Conservation (phyloP, 2,329 filamentous ascomycete species). For the Penicillium brasilianum region DNA sequence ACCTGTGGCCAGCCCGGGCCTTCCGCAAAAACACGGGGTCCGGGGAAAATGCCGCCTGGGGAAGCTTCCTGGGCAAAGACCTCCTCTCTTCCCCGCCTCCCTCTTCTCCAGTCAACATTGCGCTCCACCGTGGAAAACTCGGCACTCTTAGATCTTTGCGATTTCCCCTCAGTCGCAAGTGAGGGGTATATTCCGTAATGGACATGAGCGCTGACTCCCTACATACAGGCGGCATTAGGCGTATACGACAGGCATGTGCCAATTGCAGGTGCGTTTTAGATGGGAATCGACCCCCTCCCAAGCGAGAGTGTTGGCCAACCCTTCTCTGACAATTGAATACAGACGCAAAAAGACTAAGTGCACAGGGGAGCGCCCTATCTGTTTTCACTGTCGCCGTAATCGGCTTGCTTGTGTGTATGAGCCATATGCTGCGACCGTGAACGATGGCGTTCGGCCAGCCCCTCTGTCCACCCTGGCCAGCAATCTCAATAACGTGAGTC, state of each 20-base stretch:
- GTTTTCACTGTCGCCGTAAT: slow-evolving; percentile 35
- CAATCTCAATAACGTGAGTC: slow-evolving; percentile 13
- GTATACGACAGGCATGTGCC: slow-evolving; percentile 38
- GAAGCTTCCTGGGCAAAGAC: not conserved
- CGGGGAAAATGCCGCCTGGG: not conserved
- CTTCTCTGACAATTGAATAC: not conserved
- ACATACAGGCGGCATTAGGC: slow-evolving; percentile 23
- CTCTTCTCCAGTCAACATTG: not conserved
- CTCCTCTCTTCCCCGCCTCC: not conserved
- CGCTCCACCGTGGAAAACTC: not conserved
- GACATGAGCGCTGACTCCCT: slow-evolving; percentile 15
- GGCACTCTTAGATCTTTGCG: not conserved
- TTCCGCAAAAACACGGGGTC: not conserved
- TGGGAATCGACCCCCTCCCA: no score
- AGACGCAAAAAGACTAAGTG: slow-evolving; percentile 36
- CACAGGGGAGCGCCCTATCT: slow-evolving; percentile 32
- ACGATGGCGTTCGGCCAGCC: slow-evolving; percentile 3
- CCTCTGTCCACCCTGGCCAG: not conserved
- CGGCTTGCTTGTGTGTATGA: slow-evolving; percentile 34
- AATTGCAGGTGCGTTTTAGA: slow-evolving; percentile 33
- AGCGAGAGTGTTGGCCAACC: not conserved
- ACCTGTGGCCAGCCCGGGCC: not conserved
- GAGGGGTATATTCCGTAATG: slow-evolving; percentile 12
- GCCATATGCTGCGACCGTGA: slow-evolving; percentile 28
- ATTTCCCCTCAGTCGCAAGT: not conserved